Conservation (phyloP, 2,329 filamentous ascomycete species). For the Penicillium sp. region DNA sequence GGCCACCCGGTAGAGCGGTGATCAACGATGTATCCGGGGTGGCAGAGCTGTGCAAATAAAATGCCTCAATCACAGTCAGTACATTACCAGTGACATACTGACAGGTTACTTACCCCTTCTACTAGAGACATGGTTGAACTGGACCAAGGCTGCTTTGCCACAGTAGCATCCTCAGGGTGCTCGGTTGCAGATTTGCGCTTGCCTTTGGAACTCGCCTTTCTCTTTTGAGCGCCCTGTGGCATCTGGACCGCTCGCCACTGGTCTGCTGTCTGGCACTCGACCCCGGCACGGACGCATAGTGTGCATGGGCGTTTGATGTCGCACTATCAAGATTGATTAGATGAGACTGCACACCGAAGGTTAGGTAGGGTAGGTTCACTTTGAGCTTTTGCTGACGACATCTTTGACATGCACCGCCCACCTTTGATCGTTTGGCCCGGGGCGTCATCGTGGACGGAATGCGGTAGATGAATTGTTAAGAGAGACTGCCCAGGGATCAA, state of each 20-base stretch:
- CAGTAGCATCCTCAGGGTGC: not conserved
- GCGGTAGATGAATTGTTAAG: not conserved
- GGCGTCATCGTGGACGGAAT: slow-evolving; percentile 1
- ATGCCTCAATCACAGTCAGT: slow-evolving; percentile 12
- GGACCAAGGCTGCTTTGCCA: slow-evolving; percentile 12
- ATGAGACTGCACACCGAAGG: not conserved
- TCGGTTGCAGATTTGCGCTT: not conserved
- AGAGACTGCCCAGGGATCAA: not conserved
- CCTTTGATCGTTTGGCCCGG: slow-evolving; percentile 12
- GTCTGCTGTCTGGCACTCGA: slow-evolving; percentile 21
- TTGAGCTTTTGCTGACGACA: slow-evolving; percentile 33
- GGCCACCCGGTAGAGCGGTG: slow-evolving; percentile 20
- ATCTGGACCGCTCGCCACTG: slow-evolving; percentile 3
- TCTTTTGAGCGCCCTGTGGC: not conserved
- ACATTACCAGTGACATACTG: not conserved
- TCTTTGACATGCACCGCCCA: slow-evolving; percentile 27
- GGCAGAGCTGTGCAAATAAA: slow-evolving; percentile 15
- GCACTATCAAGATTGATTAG: slow-evolving; percentile 20
- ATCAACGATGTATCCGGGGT: slow-evolving; percentile 11
- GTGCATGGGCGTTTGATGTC: slow-evolving; percentile 36
- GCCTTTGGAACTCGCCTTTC: not conserved
- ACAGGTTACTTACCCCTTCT: slow-evolving; percentile 14
- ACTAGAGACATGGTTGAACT: slow-evolving; percentile 26
- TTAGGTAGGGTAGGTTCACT: slow-evolving; percentile 9
- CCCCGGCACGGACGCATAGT: slow-evolving; percentile 29